Evolutionary conservation across 257 asterid species (phyloP).

Genomic region (Petrea volubilis): DNA sequence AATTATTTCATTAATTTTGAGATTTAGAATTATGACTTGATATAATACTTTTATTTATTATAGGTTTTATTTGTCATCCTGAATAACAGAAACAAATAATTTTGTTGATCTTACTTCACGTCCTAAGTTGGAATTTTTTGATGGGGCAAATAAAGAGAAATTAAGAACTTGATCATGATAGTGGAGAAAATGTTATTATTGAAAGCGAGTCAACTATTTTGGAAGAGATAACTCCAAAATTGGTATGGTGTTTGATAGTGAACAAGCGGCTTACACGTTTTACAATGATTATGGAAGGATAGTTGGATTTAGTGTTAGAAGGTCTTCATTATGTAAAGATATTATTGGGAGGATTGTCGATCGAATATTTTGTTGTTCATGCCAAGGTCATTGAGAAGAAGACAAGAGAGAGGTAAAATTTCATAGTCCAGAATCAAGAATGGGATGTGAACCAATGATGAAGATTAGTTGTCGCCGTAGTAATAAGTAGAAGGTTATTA

Average conservation of each 20-base stretch:
- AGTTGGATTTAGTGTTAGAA: neutral
- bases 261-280: no score
- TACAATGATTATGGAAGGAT: neutral
- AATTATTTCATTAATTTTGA: no score
- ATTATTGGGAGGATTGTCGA: neutral
- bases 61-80: no score
- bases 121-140: neutral
- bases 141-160: neutral
- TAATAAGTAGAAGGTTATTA: neutral
- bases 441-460: neutral
- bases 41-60: no score
- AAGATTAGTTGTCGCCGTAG: neutral
- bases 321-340: neutral
- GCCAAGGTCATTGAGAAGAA: neutral
- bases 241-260: neutral
- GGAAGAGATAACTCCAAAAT: neutral
- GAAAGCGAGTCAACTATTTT: neutral
- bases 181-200: neutral
- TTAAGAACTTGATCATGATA: neutral
- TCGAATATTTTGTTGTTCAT: neutral
- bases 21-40: no score
- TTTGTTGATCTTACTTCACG: neutral
- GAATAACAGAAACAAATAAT: neutral
- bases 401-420: neutral
- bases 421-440: neutral